Evolutionary conservation across 768 basidiomycete genomes (phyloP), one percentile per base, ranked within the genome.

Genomic region (Macrocybe gigantea): DNA sequence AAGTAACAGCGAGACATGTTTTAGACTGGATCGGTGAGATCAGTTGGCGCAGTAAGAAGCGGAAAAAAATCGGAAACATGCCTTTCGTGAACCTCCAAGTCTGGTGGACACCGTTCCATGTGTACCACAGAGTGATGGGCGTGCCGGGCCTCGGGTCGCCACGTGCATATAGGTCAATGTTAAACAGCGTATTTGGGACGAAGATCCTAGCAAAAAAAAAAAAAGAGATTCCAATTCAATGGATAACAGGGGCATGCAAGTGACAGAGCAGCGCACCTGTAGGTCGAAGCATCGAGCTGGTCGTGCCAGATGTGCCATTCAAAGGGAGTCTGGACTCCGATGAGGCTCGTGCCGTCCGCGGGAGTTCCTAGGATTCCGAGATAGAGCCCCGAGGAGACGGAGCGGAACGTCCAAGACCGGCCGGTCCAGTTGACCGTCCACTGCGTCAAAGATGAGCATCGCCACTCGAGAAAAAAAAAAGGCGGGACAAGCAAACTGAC

Each of bases 241-340:
- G 9, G 15, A 33, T 35, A 33, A 7, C 38, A n/a, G 33, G 33
- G 39, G 5, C 8, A 33, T 5, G 15, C 13, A 10, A 33, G 37
- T 40, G 15, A 3, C 39, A 50, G 11, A 34, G 33, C 22, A 13
- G 55, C 73, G 22, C 13, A 79, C 80, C 79, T 65, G 57, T 73
- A 73, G 0, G 57, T 56, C 1, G 64, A 59, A 0, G 60, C 51
- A 38, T 76, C 64, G 6, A 56, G 47, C 12, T 70, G 61, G 41
- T 80, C 77, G 15, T 65, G 67, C 67, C 70, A 71, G 56, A 82
- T 69, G 52, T 75, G 64, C 80, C 80, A 83, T 35, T 61, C 59
- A 39, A 65, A 68, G 2, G 70, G 69, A 0, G 62, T 57, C 1
- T 59, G 35, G 4, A 54, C 52, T 2, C 67, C 76, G 11, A 77